phyloP scores from a whole-genome alignment of 2,329 filamentous ascomycete genomes.

The Penicillium occitanis region DNA sequence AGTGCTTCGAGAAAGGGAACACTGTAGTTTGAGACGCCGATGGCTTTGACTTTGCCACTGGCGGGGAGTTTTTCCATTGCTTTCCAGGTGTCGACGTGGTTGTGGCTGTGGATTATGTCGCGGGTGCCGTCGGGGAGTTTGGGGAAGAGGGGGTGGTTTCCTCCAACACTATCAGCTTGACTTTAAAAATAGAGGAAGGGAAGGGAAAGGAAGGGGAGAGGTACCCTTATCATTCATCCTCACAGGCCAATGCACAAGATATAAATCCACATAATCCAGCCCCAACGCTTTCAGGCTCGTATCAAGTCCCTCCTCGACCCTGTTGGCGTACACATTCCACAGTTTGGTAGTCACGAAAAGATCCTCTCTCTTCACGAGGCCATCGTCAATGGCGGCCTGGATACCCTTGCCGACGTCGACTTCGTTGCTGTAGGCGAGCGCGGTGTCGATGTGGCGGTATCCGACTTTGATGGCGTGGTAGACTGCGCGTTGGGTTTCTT shows the following conservation, averaged over 20 bases:
- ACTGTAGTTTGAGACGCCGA: constrained; percentile 55
- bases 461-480: constrained; percentile 50
- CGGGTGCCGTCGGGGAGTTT: constrained; percentile 70
- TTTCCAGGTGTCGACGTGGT: constrained; percentile 58
- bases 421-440: constrained; percentile 27
- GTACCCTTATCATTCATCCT: constrained; percentile 51
- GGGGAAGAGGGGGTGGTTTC: constrained; percentile 59
- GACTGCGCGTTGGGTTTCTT: constrained; percentile 50
- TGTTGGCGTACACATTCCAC: constrained; percentile 64
- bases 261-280: constrained; percentile 68
- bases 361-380: constrained; percentile 64
- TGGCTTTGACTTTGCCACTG: constrained; percentile 49
- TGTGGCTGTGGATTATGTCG: constrained; percentile 68
- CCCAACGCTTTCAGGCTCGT: constrained; percentile 62
- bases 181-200: constrained; percentile 35
- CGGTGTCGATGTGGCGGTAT: constrained; percentile 58
- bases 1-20: constrained; percentile 50
- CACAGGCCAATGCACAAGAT: constrained; percentile 67
- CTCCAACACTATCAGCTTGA: constrained; percentile 42
- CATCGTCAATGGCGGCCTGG: constrained; percentile 56
- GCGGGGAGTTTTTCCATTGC: constrained; percentile 48
- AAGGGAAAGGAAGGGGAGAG: constrained; percentile 43
- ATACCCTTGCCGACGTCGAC: constrained; percentile 58
- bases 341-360: constrained; percentile 68
- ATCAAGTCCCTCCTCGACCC: constrained; percentile 61